A percentile compares a stretch with the other conserved stretches of the same genome.
phyloP scores from a whole-genome alignment of 805 yeast species.

The Yamadazyma paraphyllophila region DNA sequence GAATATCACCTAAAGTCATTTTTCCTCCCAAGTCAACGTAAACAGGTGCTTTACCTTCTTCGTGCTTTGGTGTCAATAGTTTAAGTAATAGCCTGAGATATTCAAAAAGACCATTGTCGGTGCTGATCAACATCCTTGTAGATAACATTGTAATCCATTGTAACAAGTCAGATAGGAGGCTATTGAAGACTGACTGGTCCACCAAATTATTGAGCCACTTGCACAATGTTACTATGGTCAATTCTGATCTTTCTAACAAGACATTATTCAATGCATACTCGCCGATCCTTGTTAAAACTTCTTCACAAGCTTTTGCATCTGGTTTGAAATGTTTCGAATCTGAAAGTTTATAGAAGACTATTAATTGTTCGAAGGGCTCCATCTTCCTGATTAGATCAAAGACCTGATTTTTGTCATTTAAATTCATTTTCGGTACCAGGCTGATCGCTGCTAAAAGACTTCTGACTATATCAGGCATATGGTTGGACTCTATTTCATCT shows the following conservation, averaged over 20 bases:
- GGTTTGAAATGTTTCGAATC: background rate
- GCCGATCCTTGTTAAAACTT: background rate
- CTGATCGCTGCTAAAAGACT: background rate
- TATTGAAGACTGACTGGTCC: too few relatives aligned
- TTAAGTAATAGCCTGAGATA: conserved; percentile 8
- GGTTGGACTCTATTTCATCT: background rate
- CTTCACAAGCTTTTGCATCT: background rate
- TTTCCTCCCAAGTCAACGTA: conserved; percentile 6
- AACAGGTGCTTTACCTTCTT: background rate
- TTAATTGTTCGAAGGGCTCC: background rate
- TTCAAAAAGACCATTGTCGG: conserved; percentile 3
- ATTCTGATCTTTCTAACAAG: conserved; percentile 12
- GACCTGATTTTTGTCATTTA: background rate
- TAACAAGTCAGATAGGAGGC: conserved; percentile 7
- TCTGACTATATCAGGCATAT: background rate
- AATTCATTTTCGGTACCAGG: background rate
- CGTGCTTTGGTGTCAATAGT: background rate
- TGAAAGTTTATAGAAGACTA: background rate
- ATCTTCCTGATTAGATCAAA: background rate
- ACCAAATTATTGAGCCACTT: conserved; percentile 1
- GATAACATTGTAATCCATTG: conserved; percentile 12
- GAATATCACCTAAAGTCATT: background rate
- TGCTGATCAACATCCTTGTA: conserved; percentile 5
- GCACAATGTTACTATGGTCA: conserved; percentile 6
- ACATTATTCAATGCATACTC: conserved; percentile 9